Percentiles rank a stretch among this genome's conserved stretches.
Evolutionary conservation across 73 alveolate genomes (phyloP).

Genomic region (Paramecium pentaurelia): DNA sequence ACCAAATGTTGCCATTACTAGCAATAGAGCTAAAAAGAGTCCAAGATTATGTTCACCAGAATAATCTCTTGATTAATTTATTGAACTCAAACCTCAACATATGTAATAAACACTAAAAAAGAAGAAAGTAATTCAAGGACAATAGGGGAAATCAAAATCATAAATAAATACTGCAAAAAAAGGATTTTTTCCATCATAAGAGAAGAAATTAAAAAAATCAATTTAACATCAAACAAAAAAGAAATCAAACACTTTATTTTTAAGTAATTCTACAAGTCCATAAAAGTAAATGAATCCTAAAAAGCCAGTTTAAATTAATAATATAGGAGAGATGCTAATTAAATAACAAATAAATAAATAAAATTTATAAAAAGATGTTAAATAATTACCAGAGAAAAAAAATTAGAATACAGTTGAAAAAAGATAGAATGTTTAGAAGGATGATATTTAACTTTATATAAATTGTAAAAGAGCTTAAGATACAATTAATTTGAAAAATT

Average conservation of each 20-base stretch:
- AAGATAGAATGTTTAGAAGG: not conserved
- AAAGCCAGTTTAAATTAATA: not conserved
- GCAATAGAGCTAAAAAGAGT: not conserved
- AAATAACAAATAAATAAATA: not conserved
- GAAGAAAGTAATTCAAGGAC: not conserved
- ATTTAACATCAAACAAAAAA: not conserved
- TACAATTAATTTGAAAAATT: not conserved
- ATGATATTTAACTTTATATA: not conserved
- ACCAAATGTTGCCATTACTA: not conserved
- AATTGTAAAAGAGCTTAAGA: not conserved
- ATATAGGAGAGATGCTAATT: not conserved
- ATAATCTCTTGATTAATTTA: not conserved
- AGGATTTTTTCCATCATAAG: not conserved
- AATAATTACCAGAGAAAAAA: not conserved
- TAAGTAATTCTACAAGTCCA: not conserved
- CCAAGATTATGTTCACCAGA: not conserved
- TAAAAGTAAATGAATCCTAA: not conserved
- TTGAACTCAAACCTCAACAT: not conserved
- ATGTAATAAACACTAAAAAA: not conserved
- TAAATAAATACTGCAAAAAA: not conserved
- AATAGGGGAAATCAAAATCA: constrained; percentile 10
- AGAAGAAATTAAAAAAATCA: not conserved
- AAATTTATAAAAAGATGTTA: not conserved
- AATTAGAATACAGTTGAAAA: not conserved
- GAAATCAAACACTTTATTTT: not conserved